Percentiles rank a stretch among this genome's conserved stretches.
These are phyloP conservation scores for Penicillium nordicum DNA, from an alignment of 2,329 filamentous ascomycete genomes.

Conservation along the genomic window DNA sequence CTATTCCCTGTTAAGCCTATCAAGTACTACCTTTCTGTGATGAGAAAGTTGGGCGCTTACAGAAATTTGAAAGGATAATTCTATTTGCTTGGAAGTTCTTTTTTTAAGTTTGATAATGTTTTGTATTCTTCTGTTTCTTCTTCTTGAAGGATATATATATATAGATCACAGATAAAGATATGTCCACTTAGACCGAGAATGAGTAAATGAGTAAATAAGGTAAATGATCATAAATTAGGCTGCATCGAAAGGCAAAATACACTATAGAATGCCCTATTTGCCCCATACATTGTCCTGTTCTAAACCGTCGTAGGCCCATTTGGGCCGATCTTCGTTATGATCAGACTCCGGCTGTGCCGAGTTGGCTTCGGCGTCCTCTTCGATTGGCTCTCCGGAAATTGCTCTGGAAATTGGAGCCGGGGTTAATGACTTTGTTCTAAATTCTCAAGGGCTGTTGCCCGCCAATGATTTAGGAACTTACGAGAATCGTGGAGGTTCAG, in stretches of 20 bases:
- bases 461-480: conserved; percentile 22
- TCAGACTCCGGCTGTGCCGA: conserved; percentile 7
- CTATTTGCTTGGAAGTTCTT: neutral
- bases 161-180: neutral
- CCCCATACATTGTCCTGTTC: conserved; percentile 39
- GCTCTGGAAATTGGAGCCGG: conserved; percentile 25
- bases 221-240: neutral
- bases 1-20: neutral
- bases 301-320: conserved; percentile 30
- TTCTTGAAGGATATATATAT: neutral
- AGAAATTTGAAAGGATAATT: conserved; percentile 1
- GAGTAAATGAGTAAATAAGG: neutral
- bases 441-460: neutral
- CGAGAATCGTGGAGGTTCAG: conserved; percentile 32
- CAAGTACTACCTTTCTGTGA: neutral
- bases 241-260: neutral
- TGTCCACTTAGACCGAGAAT: neutral
- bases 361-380: conserved; percentile 19
- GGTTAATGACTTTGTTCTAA: conserved; percentile 15
- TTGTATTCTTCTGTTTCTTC: neutral
- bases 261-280: conserved; percentile 18
- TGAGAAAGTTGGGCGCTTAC: conserved; percentile 21
- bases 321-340: conserved; percentile 17
- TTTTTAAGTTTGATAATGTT: neutral
- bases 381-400: conserved; percentile 31